Evolutionary conservation across 306 rosid genomes (phyloP), one percentile per base, ranked within the genome.

Genomic region (Casuarina equisetifolia): DNA sequence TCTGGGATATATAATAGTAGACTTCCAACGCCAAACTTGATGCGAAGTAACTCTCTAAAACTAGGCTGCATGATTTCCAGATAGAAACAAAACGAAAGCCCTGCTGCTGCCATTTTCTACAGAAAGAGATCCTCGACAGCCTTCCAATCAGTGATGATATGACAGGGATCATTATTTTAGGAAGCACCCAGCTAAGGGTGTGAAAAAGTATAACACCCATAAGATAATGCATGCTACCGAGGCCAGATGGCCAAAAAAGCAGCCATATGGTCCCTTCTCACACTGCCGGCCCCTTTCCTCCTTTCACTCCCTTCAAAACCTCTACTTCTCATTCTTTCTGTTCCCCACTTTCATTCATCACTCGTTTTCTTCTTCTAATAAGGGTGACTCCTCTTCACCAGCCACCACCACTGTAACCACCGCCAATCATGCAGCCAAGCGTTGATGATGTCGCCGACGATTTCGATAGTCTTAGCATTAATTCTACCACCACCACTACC

Each of bases 391-490:
- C 4, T 5, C 79, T 46, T 43, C 42, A 15, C 19, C 54, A 46
- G 9, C 59, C 42, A 3, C 50, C 54, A 3, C 79, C 39, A 12
- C 43, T 54, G 46, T 62, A 5, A 19, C 8, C 42, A 69, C 57
- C 52, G 32, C 68, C 76, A 51, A 39, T 53, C 76, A 83, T 75
- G 78, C 79, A 73, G 0, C 66, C 73, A 11, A 20, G 76, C 46
- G 57, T 25, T 10, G 82, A 80, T 1, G 76, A 79, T 0, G 78
- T 78, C 63, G 36, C 69, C 2, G 69, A 61, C 49, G 80, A 76
- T 54, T 17, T 70, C 40, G 73, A 82, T 43, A 80, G 76, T 54
- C 75, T 76, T 12, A 82, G 74, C 71, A 38, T 58, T 70, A 63
- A 70, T 46, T 69, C 78, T 2, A 50, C 76, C 25, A 19, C 69